These are phyloP conservation scores for Bipolaris bicolor DNA, from an alignment of 2,329 filamentous ascomycete species.

Conservation along the genomic window DNA sequence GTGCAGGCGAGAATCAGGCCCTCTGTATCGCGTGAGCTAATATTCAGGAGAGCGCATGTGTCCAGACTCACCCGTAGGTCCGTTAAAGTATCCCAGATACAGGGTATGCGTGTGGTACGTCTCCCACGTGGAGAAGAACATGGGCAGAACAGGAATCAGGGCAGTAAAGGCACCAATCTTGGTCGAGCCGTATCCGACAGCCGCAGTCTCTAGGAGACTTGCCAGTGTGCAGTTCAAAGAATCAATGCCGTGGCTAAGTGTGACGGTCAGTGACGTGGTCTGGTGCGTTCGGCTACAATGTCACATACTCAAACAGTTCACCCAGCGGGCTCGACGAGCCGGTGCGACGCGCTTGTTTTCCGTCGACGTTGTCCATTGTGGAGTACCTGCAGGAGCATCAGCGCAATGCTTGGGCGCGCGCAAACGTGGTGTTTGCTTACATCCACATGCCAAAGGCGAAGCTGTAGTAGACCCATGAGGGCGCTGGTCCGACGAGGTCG, in stretches of 20 bases:
- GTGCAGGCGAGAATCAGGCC: constrained; percentile 85
- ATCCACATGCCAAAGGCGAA: constrained; percentile 96
- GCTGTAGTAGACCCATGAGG: constrained; percentile 92
- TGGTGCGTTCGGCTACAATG: constrained; percentile 31
- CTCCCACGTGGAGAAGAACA: constrained; percentile 99
- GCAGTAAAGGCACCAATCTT: constrained; percentile 89
- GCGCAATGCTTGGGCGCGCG: constrained; percentile 2
- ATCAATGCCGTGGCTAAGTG: constrained; percentile 83
- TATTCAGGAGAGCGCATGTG: background rate
- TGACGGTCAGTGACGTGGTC: constrained; percentile 29
- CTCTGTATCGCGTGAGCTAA: constrained; percentile 57
- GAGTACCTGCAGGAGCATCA: constrained; percentile 66
- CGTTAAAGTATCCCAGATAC: constrained; percentile 95
- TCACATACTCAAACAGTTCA: constrained; percentile 84
- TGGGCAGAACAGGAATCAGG: constrained; percentile 86
- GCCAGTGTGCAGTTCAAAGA: constrained; percentile 96
- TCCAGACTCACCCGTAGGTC: constrained; percentile 68
- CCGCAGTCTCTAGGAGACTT: constrained; percentile 86
- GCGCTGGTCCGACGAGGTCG: constrained; percentile 86
- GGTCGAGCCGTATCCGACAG: constrained; percentile 87
- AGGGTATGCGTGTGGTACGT: constrained; percentile 98
- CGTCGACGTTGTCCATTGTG: constrained; percentile 98
- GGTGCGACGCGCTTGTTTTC: constrained; percentile 93
- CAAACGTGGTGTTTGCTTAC: constrained; percentile 54
- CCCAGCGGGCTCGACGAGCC: constrained; percentile 93